Base-by-base conservation (phyloP, 306 rosid genomes). In the Ochetophila trinervis region DNA sequence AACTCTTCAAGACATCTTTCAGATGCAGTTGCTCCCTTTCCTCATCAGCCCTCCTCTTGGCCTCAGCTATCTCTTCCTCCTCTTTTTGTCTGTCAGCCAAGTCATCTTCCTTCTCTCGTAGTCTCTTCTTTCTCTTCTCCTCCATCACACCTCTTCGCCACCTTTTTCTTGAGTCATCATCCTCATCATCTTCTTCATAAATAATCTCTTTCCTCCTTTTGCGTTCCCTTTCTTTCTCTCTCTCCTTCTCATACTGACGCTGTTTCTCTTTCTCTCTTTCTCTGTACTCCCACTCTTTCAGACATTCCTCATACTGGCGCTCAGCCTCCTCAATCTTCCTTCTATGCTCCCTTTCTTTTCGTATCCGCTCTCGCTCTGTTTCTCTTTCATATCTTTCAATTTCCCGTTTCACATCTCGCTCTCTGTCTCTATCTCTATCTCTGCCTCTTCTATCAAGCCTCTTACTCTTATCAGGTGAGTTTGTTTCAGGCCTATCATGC, bases 261-360 rank as follows among this genome's bases (percentile, higher is more conserved):
- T 86, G 96, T 79, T 90, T 94, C 68, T 94, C 97, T 77, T 62
- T 94, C 59, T 90, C 99, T 63, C 91, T 86, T 75, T 94, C 99
- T 78, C 97, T 87, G 64, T 94, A 86, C 76, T 94, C 99, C 99
- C 97, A 94, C 42, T 94, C 97, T 78, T 88, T 94, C 78, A 94
- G 85, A 66, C 83, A 77, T 57, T 84, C 82, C 76, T 88, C 99
- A 82, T 79, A 90, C 67, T 84, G 89, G 57, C 94, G 99, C 68
- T 88, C 99, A 62, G 88, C 88, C 20, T 86, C 99, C 76, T 94
- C 99, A 60, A 88, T 24, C 84, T 82, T 88, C 72, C 99, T 87
- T 49, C 83, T 88, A 67, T 90, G 99, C 71, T 94, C 99, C 80
- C 96, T 90, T 68, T 94, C 99, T 78, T 94, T 94, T 57, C 97